These are phyloP conservation scores for Candida labiduridarum DNA, from an alignment of 1,139 yeast species.

Conservation along the genomic window DNA sequence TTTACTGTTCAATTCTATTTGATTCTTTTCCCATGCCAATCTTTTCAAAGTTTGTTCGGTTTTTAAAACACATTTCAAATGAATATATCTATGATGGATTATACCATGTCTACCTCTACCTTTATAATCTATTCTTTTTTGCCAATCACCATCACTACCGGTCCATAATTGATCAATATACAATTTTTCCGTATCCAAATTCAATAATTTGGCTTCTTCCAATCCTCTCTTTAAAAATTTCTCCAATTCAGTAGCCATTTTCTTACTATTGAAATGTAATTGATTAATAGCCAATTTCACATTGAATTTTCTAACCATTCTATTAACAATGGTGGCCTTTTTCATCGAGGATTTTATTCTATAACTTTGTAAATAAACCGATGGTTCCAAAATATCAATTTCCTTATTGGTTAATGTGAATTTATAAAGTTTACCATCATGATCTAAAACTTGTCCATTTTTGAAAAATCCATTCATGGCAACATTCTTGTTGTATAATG, in stretches of 20 bases:
- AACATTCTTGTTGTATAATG: slow-evolving; percentile 65
- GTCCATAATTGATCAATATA: slow-evolving; percentile 87
- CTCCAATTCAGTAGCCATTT: slow-evolving; percentile 78
- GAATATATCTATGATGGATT: slow-evolving; percentile 74
- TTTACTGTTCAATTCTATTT: slow-evolving; percentile 41
- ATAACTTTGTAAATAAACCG: slow-evolving; percentile 73
- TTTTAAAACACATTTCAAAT: slow-evolving; percentile 76
- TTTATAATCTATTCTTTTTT: slow-evolving; percentile 75
- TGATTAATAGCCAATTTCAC: slow-evolving; percentile 86
- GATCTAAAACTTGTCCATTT: slow-evolving; percentile 55
- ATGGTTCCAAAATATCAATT: slow-evolving; percentile 80
- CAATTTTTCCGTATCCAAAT: slow-evolving; percentile 60
- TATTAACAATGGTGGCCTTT: slow-evolving; percentile 79
- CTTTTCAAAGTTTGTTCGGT: slow-evolving; percentile 63
- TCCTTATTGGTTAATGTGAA: slow-evolving; percentile 64
- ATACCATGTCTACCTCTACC: slow-evolving; percentile 92
- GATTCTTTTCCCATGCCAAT: slow-evolving; percentile 57
- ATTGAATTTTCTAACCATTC: slow-evolving; percentile 71
- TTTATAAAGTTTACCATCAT: slow-evolving; percentile 54
- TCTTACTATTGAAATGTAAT: slow-evolving; percentile 84
- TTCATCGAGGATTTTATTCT: slow-evolving; percentile 85
- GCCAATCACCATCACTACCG: slow-evolving; percentile 83
- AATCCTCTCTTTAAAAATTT: slow-evolving; percentile 74
- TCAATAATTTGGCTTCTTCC: slow-evolving; percentile 64
- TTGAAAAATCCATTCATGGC: slow-evolving; percentile 72